Percentiles rank a stretch among this genome's conserved stretches.
Evolutionary conservation across 1,284 basidiomycete species (phyloP).

Genomic region (Rhodotorula mucilaginosa): DNA sequence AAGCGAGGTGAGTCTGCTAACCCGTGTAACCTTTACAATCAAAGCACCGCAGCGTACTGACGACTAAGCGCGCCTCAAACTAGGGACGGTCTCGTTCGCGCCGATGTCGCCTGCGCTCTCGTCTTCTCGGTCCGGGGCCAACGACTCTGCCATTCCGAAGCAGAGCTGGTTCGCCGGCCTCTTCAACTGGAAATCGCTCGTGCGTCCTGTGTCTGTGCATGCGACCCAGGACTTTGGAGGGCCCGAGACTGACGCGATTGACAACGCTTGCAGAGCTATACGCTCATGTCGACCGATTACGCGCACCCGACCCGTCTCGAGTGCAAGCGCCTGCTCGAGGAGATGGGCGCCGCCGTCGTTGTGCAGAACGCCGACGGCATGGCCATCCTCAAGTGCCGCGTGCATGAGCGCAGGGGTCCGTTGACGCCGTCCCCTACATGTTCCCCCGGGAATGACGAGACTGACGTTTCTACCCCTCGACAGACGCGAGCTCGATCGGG

Average conservation of each 20-base stretch:
- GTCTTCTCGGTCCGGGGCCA: constrained; percentile 12
- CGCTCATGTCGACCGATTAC: constrained; percentile 56
- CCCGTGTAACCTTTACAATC: background rate
- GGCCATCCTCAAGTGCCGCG: constrained; percentile 63
- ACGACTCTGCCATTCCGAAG: constrained; percentile 50
- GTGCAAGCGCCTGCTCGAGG: constrained; percentile 64
- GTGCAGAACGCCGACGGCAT: constrained; percentile 60
- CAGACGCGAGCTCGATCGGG: constrained; percentile 42
- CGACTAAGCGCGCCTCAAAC: background rate
- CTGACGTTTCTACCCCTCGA: background rate
- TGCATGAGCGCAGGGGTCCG: constrained; percentile 56
- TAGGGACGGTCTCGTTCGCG: constrained; percentile 38
- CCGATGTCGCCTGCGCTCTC: constrained; percentile 23
- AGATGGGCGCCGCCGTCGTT: constrained; percentile 64
- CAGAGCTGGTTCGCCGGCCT: constrained; percentile 84
- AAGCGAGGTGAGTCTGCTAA: constrained; percentile 29
- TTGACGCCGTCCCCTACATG: background rate
- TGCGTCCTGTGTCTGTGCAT: constrained; percentile 5
- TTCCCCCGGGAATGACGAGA: background rate
- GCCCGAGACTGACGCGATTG: background rate
- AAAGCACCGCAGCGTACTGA: too few relatives aligned
- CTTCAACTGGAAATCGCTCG: constrained; percentile 71
- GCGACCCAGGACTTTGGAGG: too few relatives aligned
- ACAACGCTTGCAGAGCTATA: constrained; percentile 14
- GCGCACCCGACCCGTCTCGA: constrained; percentile 63